A percentile compares a stretch with the other conserved stretches of the same genome.
phyloP scores from a whole-genome alignment of 192 early-diverging fungal genomes.

The Umbelopsis sp. region DNA sequence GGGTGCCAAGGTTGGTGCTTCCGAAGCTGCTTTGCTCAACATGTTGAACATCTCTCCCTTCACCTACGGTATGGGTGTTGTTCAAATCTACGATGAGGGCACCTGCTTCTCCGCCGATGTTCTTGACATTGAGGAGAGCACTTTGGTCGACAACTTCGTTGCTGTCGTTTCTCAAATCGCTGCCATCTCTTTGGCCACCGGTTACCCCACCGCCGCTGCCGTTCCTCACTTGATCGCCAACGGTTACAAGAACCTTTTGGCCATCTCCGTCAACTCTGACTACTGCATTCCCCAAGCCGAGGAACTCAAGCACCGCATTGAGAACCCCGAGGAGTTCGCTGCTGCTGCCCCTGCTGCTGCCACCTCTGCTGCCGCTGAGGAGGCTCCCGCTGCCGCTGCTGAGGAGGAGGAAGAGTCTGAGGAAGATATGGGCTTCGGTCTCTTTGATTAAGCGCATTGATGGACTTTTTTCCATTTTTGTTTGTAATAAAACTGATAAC shows the following conservation, averaged over 20 bases:
- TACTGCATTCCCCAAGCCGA: constrained; percentile 91
- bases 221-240: constrained; percentile 97
- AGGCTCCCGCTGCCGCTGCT: constrained; percentile 36
- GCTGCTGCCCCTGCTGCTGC: constrained; percentile 78
- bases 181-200: constrained; percentile 78
- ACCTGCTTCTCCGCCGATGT: constrained; percentile 85
- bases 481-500: constrained; percentile 23
- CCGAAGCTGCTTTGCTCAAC: constrained; percentile 98
- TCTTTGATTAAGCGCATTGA: constrained; percentile 37
- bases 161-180: constrained; percentile 75
- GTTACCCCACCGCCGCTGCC: constrained; percentile 81
- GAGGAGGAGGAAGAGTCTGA: constrained; percentile 74
- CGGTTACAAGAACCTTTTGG: constrained; percentile 96
- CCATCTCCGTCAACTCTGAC: constrained; percentile 86
- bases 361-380: constrained; percentile 43
- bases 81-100: constrained; percentile 92
- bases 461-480: constrained; percentile 22
- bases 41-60: constrained; percentile 99
- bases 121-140: constrained; percentile 86
- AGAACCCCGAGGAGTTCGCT: constrained; percentile 88
- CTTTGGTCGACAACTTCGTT: constrained; percentile 68
- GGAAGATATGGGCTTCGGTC: constrained; percentile 82
- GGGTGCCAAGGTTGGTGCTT: constrained; percentile 94
- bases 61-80: constrained; percentile 97
- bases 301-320: constrained; percentile 94